Evolutionary conservation across 2,329 filamentous ascomycete genomes (phyloP).

Genomic region (Curvularia lunata): DNA sequence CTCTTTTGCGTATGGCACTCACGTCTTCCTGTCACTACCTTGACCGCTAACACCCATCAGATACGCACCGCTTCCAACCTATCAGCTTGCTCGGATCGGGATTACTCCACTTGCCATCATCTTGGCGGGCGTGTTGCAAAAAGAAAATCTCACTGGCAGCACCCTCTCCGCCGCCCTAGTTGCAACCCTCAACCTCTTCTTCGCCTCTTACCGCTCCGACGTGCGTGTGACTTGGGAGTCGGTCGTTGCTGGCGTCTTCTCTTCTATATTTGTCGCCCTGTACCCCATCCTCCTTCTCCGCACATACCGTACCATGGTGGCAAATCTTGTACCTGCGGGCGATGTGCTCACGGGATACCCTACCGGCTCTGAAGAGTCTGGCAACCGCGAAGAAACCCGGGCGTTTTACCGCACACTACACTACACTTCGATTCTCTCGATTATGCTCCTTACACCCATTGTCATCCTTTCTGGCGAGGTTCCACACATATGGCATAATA

Average conservation of each 20-base stretch:
- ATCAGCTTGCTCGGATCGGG: conserved; percentile 59
- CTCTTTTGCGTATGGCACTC: conserved; percentile 57
- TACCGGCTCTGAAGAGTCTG: conserved; percentile 36
- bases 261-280: conserved; percentile 58
- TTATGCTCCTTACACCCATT: conserved; percentile 58
- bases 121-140: conserved; percentile 56
- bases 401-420: conserved; percentile 61
- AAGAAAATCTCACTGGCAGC: conserved; percentile 55
- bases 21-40: neutral
- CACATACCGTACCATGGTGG: conserved; percentile 57
- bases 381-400: conserved; percentile 56
- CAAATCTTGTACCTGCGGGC: conserved; percentile 53
- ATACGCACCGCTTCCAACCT: conserved; percentile 60
- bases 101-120: conserved; percentile 58
- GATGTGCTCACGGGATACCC: conserved; percentile 53
- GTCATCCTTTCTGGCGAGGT: conserved; percentile 59
- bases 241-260: conserved; percentile 59
- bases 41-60: conserved; percentile 36
- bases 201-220: conserved; percentile 55
- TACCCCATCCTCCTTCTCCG: conserved; percentile 60
- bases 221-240: conserved; percentile 60
- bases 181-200: conserved; percentile 58
- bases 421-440: conserved; percentile 59
- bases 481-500: conserved; percentile 57
- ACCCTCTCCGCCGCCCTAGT: conserved; percentile 59